Evolutionary conservation across 75 land plant species (phyloP), one percentile per base, ranked within the genome.

Genomic region (Adiantum capillusveneris): DNA sequence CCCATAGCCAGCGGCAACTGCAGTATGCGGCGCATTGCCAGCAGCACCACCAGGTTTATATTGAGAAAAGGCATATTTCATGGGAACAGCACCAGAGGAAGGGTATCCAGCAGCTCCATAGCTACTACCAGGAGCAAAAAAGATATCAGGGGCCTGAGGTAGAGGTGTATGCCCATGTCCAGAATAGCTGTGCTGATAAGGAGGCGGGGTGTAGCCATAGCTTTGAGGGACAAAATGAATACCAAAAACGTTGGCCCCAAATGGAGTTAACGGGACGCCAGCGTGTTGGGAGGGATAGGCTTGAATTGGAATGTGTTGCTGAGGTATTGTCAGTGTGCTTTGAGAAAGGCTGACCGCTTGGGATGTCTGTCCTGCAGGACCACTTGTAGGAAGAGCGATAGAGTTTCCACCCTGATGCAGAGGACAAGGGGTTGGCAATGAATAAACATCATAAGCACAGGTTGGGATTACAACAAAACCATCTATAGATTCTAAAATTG

Each of bases 1-100:
- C 24, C 84, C 89, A 70, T 82, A 89, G 13, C 81, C 85, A 11
- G 69, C 63, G 6, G 83, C 70, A 46, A 67, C 75, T 45, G 73
- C 74, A 58, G 88, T 56, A 30, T 59, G 75, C 5, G 75, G 60
- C 6, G 49, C 64, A 46, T 31, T 73, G 11, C 67, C 73, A 1
- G 65, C 20, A 14, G 69, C 41, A 20, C 18, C 55, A 25, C 55
- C 75, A 30, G 75, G 70, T 43, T 73, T 73, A 58, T 73, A 73
- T 45, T 73, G 75, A 5, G 75, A 59, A 29, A 73, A 29, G 11
- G 68, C 55, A 61, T 60, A 73, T 58, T 66, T 66, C 29, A 66
- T 61, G 17, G 63, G 24, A 29, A 69, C 30, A 43, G 68, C 69
- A 24, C 62, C 69, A 2, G 64, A 70, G 1, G 67, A 39, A 16